Evolutionary conservation across 352 stramenopile genomes (phyloP).

Genomic region (Phytophthora rubi): DNA sequence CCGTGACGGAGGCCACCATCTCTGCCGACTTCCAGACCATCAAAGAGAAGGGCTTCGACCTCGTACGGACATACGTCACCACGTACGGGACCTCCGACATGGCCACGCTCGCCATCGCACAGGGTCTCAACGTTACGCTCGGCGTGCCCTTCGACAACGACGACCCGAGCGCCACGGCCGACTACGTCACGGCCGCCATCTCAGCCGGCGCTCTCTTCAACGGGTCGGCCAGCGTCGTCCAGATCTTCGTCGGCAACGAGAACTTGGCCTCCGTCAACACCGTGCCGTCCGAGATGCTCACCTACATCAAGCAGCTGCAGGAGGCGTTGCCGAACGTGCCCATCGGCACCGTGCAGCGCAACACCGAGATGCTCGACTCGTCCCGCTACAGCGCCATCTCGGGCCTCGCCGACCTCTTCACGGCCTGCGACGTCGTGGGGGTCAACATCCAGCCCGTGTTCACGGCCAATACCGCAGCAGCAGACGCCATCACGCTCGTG

Average conservation of each 20-base stretch:
- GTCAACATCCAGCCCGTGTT: slow-evolving; percentile 83
- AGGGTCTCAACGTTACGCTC: slow-evolving; percentile 56
- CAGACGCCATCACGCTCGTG: slow-evolving; percentile 52
- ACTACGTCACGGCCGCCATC: slow-evolving; percentile 46
- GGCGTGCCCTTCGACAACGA: slow-evolving; percentile 55
- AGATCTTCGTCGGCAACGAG: slow-evolving; percentile 73
- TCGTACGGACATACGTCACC: slow-evolving; percentile 63
- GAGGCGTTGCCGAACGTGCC: slow-evolving; percentile 35
- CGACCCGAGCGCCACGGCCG: slow-evolving; percentile 35
- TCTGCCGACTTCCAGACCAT: slow-evolving; percentile 51
- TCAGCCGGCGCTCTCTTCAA: slow-evolving; percentile 38
- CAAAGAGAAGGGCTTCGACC: slow-evolving; percentile 50
- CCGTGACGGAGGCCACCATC: slow-evolving; percentile 48
- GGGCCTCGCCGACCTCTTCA: slow-evolving; percentile 50
- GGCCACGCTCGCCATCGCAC: slow-evolving; percentile 45
- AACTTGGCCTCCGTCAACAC: slow-evolving; percentile 45
- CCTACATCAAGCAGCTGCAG: slow-evolving; percentile 51
- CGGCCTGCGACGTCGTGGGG: slow-evolving; percentile 60
- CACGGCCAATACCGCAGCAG: slow-evolving; percentile 36
- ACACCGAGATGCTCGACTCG: slow-evolving; percentile 58
- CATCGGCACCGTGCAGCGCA: slow-evolving; percentile 56
- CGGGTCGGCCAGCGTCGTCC: slow-evolving; percentile 40
- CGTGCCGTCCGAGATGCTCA: slow-evolving; percentile 49
- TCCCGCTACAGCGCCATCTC: slow-evolving; percentile 40
- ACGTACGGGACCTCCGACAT: slow-evolving; percentile 46